phyloP scores from a whole-genome alignment of 768 basidiomycete genomes.

The Coprinellus aureogranulatus region DNA sequence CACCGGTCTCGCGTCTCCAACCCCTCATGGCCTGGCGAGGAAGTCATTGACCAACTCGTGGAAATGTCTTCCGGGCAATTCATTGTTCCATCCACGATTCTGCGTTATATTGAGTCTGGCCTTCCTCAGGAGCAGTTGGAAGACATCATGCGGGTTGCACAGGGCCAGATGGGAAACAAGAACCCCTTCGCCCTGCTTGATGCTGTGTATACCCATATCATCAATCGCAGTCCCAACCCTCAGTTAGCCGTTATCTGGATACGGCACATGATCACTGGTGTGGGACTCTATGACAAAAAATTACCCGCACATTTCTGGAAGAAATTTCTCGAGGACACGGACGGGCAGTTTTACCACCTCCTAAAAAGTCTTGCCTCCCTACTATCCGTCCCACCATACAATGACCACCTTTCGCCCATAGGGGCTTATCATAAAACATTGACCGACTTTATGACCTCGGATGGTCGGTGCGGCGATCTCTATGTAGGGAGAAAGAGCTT shows the following conservation, averaged over 20 bases:
- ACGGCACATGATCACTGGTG: too few species aligned
- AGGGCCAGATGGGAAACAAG: too few species aligned
- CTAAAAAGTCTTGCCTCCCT: not conserved
- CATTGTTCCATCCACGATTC: not conserved
- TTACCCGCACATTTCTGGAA: too few species aligned
- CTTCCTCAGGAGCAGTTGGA: not conserved
- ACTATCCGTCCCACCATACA: too few species aligned
- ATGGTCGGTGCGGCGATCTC: not conserved
- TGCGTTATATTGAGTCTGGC: not conserved
- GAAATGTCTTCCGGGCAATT: not conserved
- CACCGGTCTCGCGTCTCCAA: not conserved
- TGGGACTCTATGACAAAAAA: too few species aligned
- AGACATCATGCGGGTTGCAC: not conserved
- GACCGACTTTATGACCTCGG: not conserved
- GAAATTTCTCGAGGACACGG: too few species aligned
- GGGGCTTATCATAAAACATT: not conserved
- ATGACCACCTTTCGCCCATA: too few species aligned
- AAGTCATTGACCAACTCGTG: not conserved
- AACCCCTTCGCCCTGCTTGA: constrained; percentile 1
- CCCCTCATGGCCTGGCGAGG: not conserved
- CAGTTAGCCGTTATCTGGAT: too few species aligned
- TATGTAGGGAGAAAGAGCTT: too few species aligned
- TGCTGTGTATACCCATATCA: not conserved
- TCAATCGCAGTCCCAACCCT: not conserved
- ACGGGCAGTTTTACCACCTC: not conserved